Evolutionary conservation across 2,329 filamentous ascomycete genomes (phyloP).

Genomic region (Chrysosporium queenslandicum): DNA sequence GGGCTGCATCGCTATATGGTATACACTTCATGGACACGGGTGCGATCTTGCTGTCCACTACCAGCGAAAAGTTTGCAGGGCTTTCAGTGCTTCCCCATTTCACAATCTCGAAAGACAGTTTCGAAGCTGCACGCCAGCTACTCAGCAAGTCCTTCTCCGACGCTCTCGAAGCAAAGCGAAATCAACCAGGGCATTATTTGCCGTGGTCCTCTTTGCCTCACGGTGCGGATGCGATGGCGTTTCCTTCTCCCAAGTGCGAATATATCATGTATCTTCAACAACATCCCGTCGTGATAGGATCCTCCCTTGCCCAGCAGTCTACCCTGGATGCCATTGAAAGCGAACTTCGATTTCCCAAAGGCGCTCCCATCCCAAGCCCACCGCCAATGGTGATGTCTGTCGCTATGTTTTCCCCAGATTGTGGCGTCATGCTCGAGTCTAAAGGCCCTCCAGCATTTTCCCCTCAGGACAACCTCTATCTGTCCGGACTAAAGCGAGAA

Average conservation of each 20-base stretch:
- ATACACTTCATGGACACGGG: constrained; percentile 79
- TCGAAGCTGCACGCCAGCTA: constrained; percentile 50
- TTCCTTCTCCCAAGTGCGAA: constrained; percentile 68
- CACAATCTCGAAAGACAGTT: constrained; percentile 48
- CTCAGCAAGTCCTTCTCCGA: constrained; percentile 63
- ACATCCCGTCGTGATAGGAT: constrained; percentile 31
- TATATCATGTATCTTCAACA: constrained; percentile 75
- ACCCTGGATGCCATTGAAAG: constrained; percentile 46
- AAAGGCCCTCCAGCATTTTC: constrained; percentile 48
- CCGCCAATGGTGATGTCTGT: constrained; percentile 50
- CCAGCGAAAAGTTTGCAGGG: constrained; percentile 88
- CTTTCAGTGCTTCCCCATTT: constrained; percentile 84
- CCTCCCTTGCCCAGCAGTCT: constrained; percentile 24
- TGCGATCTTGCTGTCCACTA: constrained; percentile 70
- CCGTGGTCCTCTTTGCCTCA: constrained; percentile 68
- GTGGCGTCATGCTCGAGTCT: constrained; percentile 54
- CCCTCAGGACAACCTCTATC: constrained; percentile 43
- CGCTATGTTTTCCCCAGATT: constrained; percentile 55
- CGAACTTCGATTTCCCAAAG: constrained; percentile 51
- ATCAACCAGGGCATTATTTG: constrained; percentile 47
- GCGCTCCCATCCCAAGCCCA: constrained; percentile 43
- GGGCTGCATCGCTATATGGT: constrained; percentile 71
- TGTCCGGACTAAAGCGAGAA: constrained; percentile 50
- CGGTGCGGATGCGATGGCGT: constrained; percentile 39
- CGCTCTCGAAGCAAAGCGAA: constrained; percentile 53